A percentile compares a stretch with the other conserved stretches of the same genome.
Conservation (phyloP, 2,329 filamentous ascomycete species). For the Diplodia scrobiculata region DNA sequence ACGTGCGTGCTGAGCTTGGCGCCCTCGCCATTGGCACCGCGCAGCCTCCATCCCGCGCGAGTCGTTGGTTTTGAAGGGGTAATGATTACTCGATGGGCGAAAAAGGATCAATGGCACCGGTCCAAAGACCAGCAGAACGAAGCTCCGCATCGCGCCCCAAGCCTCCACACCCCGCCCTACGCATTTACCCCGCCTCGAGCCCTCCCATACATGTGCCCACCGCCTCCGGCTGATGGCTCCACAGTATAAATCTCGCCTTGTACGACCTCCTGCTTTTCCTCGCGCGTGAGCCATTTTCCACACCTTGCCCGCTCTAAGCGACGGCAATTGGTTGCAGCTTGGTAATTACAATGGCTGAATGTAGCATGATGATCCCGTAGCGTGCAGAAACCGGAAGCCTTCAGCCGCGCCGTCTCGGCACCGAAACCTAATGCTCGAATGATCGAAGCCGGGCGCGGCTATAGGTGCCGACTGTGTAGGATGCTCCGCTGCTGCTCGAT, state of each 20-base stretch:
- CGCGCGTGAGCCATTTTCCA: not conserved
- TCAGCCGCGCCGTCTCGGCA: not conserved
- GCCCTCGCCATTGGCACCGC: not conserved
- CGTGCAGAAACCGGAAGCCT: not conserved
- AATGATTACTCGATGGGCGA: conserved; percentile 17
- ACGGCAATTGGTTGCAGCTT: conserved; percentile 4
- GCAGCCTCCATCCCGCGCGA: conserved; percentile 3
- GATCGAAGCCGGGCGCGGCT: not conserved
- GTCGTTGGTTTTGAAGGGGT: conserved; percentile 12
- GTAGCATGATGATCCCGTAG: not conserved
- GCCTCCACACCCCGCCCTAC: not conserved
- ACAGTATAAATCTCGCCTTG: conserved; percentile 8
- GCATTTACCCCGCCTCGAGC: conserved; percentile 12
- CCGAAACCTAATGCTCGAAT: conserved; percentile 16
- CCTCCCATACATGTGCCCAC: not conserved
- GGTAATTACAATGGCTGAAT: conserved; percentile 18
- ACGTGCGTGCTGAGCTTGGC: conserved; percentile 1
- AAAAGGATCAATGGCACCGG: conserved; percentile 13
- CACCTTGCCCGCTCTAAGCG: conserved; percentile 5
- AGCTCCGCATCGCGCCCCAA: not conserved
- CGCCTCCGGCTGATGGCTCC: not conserved
- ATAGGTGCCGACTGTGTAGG: too few species aligned
- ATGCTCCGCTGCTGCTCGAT: too few species aligned
- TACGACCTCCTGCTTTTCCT: not conserved
- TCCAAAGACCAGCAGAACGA: not conserved